These are phyloP conservation scores for Hapsidospora chrysogenum DNA, from an alignment of 495 filamentous ascomycete genomes.

Conservation along the genomic window DNA sequence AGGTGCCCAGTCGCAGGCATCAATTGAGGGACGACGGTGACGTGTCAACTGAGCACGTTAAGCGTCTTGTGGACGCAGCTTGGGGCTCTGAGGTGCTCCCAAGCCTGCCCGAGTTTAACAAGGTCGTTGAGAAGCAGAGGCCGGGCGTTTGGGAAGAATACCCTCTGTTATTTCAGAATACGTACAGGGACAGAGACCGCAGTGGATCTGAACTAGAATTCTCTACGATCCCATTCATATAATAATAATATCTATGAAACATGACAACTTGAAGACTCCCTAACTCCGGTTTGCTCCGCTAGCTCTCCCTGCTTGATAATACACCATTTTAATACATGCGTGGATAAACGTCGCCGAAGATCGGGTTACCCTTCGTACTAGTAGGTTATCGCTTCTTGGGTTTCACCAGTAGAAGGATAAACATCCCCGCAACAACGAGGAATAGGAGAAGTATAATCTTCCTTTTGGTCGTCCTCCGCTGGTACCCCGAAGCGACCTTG, in stretches of 20 bases:
- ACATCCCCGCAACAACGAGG: constrained; percentile 64
- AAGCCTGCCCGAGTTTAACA: neutral
- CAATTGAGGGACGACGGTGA: neutral
- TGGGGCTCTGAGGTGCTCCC: constrained; percentile 1
- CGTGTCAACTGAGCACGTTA: neutral
- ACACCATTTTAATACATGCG: too few relatives aligned
- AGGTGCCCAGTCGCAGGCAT: neutral
- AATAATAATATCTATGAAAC: too few relatives aligned
- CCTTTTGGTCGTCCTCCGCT: constrained; percentile 73
- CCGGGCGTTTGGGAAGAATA: neutral
- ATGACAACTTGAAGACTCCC: too few relatives aligned
- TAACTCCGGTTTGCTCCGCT: too few relatives aligned
- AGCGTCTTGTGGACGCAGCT: neutral
- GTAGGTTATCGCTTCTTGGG: constrained; percentile 45
- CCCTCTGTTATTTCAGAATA: too few relatives aligned
- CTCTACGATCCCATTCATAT: too few relatives aligned
- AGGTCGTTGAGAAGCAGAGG: neutral
- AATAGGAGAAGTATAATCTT: constrained; percentile 81
- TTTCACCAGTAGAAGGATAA: constrained; percentile 77
- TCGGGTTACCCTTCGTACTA: too few relatives aligned
- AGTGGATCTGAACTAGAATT: too few relatives aligned
- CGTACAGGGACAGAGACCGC: too few relatives aligned
- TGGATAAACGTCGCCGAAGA: too few relatives aligned
- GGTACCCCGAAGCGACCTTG: constrained; percentile 69
- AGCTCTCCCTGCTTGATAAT: too few relatives aligned